A percentile compares a stretch with the other conserved stretches of the same genome.
Evolutionary conservation across 2,329 filamentous ascomycete genomes (phyloP).

Genomic region (Davidsoniella australis): DNA sequence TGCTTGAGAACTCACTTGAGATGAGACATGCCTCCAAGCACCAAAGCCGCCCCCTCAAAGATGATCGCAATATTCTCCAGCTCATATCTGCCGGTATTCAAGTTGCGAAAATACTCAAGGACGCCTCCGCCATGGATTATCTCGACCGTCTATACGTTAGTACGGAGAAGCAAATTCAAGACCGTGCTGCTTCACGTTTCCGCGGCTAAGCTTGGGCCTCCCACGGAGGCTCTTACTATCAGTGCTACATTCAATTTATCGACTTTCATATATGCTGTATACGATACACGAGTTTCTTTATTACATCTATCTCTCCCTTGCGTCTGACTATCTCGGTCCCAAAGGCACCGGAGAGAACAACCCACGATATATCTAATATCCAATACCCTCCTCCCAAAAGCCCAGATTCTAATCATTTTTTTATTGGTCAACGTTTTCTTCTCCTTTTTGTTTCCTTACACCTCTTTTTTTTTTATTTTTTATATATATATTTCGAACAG

Average conservation of each 20-base stretch:
- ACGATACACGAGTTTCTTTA: neutral
- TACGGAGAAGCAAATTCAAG: constrained; percentile 63
- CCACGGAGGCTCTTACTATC: neutral
- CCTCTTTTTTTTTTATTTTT: constrained; percentile 7
- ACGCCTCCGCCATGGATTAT: constrained; percentile 68
- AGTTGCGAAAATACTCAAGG: constrained; percentile 74
- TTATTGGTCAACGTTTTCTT: constrained; percentile 1
- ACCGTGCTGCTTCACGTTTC: constrained; percentile 34
- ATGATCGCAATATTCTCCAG: constrained; percentile 77
- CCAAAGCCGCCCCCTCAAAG: constrained; percentile 67
- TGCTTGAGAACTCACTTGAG: constrained; percentile 74
- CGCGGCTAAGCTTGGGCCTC: constrained; percentile 17
- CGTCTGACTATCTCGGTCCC: no score
- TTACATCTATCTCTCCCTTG: neutral
- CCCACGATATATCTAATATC: no score
- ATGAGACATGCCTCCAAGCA: constrained; percentile 76
- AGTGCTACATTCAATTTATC: neutral
- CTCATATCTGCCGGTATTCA: constrained; percentile 75
- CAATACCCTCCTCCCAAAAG: no score
- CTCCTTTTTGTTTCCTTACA: neutral
- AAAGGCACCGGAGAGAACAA: no score
- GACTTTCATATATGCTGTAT: no score
- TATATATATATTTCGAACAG: neutral
- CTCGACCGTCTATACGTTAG: constrained; percentile 67
- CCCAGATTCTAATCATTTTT: no score